Conservation (phyloP, 257 asterid species). For the Fraxinus excelsior region DNA sequence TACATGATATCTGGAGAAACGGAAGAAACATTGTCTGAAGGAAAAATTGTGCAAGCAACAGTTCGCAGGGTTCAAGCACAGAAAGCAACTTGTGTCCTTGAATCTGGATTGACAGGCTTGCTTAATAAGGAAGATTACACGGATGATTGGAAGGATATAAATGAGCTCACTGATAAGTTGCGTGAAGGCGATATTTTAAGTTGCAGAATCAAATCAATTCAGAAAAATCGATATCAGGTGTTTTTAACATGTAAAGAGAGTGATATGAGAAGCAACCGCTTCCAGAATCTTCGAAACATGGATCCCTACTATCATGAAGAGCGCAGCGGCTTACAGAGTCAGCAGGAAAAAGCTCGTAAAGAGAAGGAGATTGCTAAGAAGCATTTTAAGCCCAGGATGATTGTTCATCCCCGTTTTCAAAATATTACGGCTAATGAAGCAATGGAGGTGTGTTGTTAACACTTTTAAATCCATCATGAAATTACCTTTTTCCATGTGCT, state of each 20-base stretch:
- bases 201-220: slow-evolving; percentile 77
- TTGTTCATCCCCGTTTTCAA: slow-evolving; percentile 85
- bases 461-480: not conserved
- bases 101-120: slow-evolving; percentile 88
- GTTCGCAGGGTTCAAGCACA: slow-evolving; percentile 83
- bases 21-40: slow-evolving; percentile 84
- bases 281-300: slow-evolving; percentile 43
- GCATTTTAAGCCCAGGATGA: slow-evolving; percentile 89
- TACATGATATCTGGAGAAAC: slow-evolving; percentile 88
- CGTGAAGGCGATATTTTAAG: slow-evolving; percentile 80
- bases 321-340: slow-evolving; percentile 48
- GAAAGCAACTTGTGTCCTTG: slow-evolving; percentile 72
- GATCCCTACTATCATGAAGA: slow-evolving; percentile 87
- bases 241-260: slow-evolving; percentile 72
- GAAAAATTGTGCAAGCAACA: slow-evolving; percentile 92
- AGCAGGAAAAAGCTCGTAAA: slow-evolving; percentile 73
- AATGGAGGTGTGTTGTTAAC: slow-evolving; percentile 51
- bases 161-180: slow-evolving; percentile 74
- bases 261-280: slow-evolving; percentile 69
- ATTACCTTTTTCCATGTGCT: slow-evolving; percentile 9
- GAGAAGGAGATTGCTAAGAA: slow-evolving; percentile 85
- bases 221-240: slow-evolving; percentile 86
- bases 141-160: slow-evolving; percentile 67
- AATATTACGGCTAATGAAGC: slow-evolving; percentile 92
- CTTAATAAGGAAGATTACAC: slow-evolving; percentile 77